Evolutionary conservation across 495 filamentous ascomycete species (phyloP).

Genomic region (Penicillium lividum): DNA sequence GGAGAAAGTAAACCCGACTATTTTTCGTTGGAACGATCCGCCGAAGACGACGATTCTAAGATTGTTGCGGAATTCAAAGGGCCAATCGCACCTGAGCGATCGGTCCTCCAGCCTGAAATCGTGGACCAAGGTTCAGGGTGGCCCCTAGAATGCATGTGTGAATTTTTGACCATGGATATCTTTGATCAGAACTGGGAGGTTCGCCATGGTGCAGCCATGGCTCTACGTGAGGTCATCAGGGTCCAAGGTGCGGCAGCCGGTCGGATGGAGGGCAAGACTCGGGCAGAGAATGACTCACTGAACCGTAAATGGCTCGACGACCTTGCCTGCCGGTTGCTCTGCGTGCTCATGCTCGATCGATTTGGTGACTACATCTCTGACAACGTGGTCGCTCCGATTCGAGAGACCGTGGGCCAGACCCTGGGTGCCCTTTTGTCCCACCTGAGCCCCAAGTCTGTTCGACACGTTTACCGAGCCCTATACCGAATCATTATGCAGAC

Average conservation of each 20-base stretch:
- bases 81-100: slow-evolving; percentile 58
- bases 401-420: slow-evolving; percentile 96
- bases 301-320: slow-evolving; percentile 91
- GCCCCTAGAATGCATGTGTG: slow-evolving; percentile 92
- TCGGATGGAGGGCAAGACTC: slow-evolving; percentile 65
- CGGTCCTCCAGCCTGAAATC: slow-evolving; percentile 63
- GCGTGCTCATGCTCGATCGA: slow-evolving; percentile 94
- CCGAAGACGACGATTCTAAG: slow-evolving; percentile 83
- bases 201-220: slow-evolving; percentile 96
- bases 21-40: slow-evolving; percentile 77
- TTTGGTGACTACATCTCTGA: slow-evolving; percentile 98
- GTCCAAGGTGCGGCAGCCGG: slow-evolving; percentile 94
- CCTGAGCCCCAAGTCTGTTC: slow-evolving; percentile 70
- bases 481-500: slow-evolving; percentile 90
- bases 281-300: slow-evolving; percentile 70
- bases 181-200: slow-evolving; percentile 96
- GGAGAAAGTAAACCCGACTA: slow-evolving; percentile 65
- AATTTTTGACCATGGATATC: slow-evolving; percentile 87
- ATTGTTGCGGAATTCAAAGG: slow-evolving; percentile 97
- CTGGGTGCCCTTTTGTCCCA: slow-evolving; percentile 85
- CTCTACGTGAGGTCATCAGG: slow-evolving; percentile 84
- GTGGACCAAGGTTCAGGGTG: slow-evolving; percentile 73
- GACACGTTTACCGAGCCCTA: slow-evolving; percentile 75
- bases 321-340: slow-evolving; percentile 85
- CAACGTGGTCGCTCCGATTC: slow-evolving; percentile 91